Conservation (phyloP, 2,329 filamentous ascomycete species). For the Gremmenia infestans region DNA sequence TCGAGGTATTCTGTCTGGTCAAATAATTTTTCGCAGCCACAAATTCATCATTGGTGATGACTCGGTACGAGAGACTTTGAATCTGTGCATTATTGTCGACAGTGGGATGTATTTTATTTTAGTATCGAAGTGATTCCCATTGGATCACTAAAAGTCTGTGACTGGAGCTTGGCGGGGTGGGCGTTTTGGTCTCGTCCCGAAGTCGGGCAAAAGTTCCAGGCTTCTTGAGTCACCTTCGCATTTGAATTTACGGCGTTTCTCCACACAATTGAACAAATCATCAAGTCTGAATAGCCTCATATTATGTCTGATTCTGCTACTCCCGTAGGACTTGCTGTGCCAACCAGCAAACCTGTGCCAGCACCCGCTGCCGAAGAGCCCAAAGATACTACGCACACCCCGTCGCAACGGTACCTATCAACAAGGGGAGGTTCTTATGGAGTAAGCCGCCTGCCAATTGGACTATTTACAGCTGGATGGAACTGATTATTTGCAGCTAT, state of each 20-base stretch:
- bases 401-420: conserved; percentile 57
- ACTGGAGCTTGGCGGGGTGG: neutral
- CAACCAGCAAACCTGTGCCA: conserved; percentile 15
- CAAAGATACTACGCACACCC: conserved; percentile 33
- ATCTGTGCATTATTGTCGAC: no score
- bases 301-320: conserved; percentile 17
- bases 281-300: neutral
- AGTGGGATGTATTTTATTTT: no score
- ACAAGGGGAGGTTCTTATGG: conserved; percentile 59
- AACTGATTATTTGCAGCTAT: conserved; percentile 52
- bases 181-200: neutral
- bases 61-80: neutral
- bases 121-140: neutral
- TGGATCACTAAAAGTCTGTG: neutral
- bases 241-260: neutral
- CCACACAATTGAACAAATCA: neutral
- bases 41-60: neutral
- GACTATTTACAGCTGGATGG: conserved; percentile 8
- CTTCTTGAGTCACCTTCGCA: neutral
- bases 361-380: conserved; percentile 11
- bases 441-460: conserved; percentile 38
- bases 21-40: neutral
- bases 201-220: neutral
- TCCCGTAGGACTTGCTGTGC: conserved; percentile 21
- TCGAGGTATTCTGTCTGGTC: no score